phyloP scores from a whole-genome alignment of 1,284 basidiomycete genomes.

The Rhizoctonia solani region DNA sequence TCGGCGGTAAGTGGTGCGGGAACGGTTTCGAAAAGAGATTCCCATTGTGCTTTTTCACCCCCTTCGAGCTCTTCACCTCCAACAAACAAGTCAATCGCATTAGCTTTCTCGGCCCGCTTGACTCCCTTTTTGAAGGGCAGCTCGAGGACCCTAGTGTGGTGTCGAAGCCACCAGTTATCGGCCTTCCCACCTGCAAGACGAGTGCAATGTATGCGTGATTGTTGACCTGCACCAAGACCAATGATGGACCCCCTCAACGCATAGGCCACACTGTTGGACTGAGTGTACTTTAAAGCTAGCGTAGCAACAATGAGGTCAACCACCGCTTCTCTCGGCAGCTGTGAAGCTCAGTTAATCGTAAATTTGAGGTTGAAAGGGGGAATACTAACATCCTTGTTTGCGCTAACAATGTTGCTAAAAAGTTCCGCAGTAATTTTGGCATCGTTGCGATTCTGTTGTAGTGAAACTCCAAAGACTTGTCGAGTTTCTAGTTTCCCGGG shows the following conservation, averaged over 20 bases:
- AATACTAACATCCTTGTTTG: conserved; percentile 75
- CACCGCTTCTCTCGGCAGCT: conserved; percentile 75
- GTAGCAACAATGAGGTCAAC: conserved; percentile 94
- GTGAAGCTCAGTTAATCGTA: background rate
- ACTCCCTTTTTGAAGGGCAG: conserved; percentile 97
- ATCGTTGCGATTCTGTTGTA: conserved; percentile 93
- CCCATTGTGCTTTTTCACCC: conserved; percentile 90
- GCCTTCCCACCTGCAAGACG: conserved; percentile 96
- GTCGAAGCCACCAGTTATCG: conserved; percentile 99
- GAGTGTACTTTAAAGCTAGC: conserved; percentile 97
- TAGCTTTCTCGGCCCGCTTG: conserved; percentile 97
- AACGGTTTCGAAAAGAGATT: conserved; percentile 78
- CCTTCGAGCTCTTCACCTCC: conserved; percentile 87
- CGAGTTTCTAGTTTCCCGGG: conserved; percentile 86
- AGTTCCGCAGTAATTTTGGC: conserved; percentile 81
- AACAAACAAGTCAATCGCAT: conserved; percentile 97
- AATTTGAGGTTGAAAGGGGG: background rate
- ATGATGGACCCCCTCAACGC: conserved; percentile 92
- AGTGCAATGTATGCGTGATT: conserved; percentile 99
- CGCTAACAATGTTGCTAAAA: conserved; percentile 87
- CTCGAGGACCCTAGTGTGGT: conserved; percentile 89
- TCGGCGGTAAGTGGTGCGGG: conserved; percentile 69
- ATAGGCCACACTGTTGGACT: conserved; percentile 98
- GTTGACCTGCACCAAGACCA: conserved; percentile 96
- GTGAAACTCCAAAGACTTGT: conserved; percentile 91